Base-by-base conservation (phyloP, 2,329 filamentous ascomycete genomes). In the Colletotrichum gloeosporioides region DNA sequence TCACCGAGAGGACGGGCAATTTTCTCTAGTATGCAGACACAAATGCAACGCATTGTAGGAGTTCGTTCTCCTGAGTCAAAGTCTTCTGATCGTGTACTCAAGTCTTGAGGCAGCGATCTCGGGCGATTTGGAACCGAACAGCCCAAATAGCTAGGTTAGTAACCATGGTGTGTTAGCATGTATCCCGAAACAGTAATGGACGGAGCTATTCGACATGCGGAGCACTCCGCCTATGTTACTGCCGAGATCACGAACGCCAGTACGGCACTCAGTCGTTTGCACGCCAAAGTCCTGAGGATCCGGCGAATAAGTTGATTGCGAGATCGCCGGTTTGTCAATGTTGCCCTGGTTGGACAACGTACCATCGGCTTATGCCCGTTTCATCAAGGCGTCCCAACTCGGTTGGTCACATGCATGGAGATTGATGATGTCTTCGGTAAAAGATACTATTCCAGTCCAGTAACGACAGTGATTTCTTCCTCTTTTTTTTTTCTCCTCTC, bases 311-410 rank as follows among this genome's bases (percentile, higher is more conserved):
- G 39, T 53, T 53, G 22, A 22, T 13, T n/a, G 44, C n/a, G 44
- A 1, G 44, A 22, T 53, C 44, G n/a, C 44, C 44, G 6, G 6
- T 22, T 7, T 53, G 44, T 13, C 1, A 53, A 2, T 22, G 6
- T 4, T 53, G n/a, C 44, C n/a, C n/a, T 22, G 8, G 22, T 12
- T 1, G 10, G n/a, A 53, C 10, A 8, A 22, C 3, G 0, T 53
- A 2, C n/a, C n/a, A 4, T 53, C n/a, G 12, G n/a, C n/a, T 13
- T 6, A 49, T 49, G 44, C 44, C 18, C 0, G 44, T 49, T 49
- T 22, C 1, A n/a, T 13, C 10, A 22, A 49, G 7, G 44, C 22
- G 10, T 53, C 10, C 3, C 4, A 22, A 3, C 22, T 4, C 3
- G 12, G 8, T 53, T 8, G 44, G 12, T 53, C 44, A 53, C 44